Conservation (phyloP, 495 filamentous ascomycete genomes). For the Neurospora sp. region DNA sequence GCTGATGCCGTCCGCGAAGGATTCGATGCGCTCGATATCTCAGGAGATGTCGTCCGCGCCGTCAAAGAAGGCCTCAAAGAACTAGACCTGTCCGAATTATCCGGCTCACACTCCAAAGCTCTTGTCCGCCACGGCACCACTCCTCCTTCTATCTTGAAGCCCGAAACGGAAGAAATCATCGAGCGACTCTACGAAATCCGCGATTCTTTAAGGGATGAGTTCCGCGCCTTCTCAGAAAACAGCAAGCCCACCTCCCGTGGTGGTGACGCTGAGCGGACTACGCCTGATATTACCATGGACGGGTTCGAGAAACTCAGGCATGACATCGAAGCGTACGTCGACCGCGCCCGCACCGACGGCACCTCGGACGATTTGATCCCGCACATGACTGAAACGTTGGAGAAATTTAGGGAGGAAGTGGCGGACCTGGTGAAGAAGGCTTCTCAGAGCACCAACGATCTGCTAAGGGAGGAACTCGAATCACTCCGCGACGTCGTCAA, state of each 20-base stretch:
- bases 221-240: constrained; percentile 48
- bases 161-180: background rate
- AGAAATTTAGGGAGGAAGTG: constrained; percentile 62
- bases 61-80: constrained; percentile 12
- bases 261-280: constrained; percentile 63
- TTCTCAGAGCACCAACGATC: constrained; percentile 42
- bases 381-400: constrained; percentile 60
- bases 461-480: constrained; percentile 70
- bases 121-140: constrained; percentile 9
- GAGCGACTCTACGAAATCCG: constrained; percentile 63
- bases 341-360: constrained; percentile 45
- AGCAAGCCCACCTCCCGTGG: constrained; percentile 66
- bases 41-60: constrained; percentile 6
- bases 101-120: background rate
- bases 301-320: constrained; percentile 69
- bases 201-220: constrained; percentile 58
- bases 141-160: background rate
- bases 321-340: constrained; percentile 73
- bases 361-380: constrained; percentile 71
- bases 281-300: constrained; percentile 71
- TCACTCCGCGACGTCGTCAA: constrained; percentile 65
- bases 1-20: constrained; percentile 21
- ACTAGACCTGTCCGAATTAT: constrained; percentile 8
- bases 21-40: constrained; percentile 15
- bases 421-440: constrained; percentile 38